Base-by-base conservation (phyloP, 2,329 filamentous ascomycete genomes). In the Stemphylium vesicarium region DNA sequence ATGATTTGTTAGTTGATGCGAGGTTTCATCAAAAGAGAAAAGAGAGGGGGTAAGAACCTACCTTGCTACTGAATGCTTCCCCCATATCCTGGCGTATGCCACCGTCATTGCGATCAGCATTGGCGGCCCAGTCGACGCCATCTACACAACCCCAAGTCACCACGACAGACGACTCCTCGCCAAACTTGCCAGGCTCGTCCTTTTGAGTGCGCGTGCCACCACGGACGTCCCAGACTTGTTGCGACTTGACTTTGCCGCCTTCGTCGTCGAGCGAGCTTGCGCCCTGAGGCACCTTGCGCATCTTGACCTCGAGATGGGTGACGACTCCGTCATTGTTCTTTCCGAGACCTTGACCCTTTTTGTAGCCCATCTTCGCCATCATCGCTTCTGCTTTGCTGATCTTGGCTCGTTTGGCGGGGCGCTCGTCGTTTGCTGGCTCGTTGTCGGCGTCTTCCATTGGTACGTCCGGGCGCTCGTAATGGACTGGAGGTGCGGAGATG, bases 291-390 rank as follows among this genome's bases (percentile, higher is more conserved):
- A 33, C 51, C n/a, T 64, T 70, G 22, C 66, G 64, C 44, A 57
- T 66, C 52, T 69, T 70, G 32, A 94, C 84, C 66, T 96, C 86
- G 4, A 99, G 80, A 4, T 93, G 91, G 18, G 92, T 91, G 49
- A 91, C 83, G 66, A 99, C 97, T 57, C 95, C 95, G 20, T 87
- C 86, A 29, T 86, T 87, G 59, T 88, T 85, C 13, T 91, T 92
- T 63, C 95, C 95, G 4, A 99, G 85, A 16, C 95, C 95, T 59
- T 88, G 84, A 20, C 95, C 95, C 69, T 93, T 89, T 32, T 87
- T 88, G 91, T 93, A 98, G 50, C 95, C 95, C 77, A 96, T 95
- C 73, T 97, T 98, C 57, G 86, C 85, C 86, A 99, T 92, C 51
- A 98, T 84, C 31, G 92, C 89, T 63, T 92, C 86, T 0, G 92